Evolutionary conservation across 192 early-diverging fungal species (phyloP).

Genomic region (Mycoemilia scoparia): DNA sequence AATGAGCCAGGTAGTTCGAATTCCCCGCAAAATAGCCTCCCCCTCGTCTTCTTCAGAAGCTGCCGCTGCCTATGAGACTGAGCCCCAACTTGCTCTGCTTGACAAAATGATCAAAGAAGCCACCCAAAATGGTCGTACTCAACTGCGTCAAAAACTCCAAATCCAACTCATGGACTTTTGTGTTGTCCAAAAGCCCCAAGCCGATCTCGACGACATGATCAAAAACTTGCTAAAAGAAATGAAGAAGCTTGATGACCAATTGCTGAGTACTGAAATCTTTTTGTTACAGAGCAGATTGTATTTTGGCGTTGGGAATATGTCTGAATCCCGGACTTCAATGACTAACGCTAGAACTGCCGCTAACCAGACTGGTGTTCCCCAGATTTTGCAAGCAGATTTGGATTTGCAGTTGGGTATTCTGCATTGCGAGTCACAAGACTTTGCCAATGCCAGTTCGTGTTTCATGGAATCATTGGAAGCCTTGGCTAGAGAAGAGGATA

Average conservation of each 20-base stretch:
- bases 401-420: slow-evolving; percentile 97
- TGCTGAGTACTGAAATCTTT: slow-evolving; percentile 92
- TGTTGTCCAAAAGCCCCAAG: slow-evolving; percentile 88
- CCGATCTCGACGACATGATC: slow-evolving; percentile 73
- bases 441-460: slow-evolving; percentile 97
- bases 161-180: slow-evolving; percentile 81
- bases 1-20: too few relatives aligned
- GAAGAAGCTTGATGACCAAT: slow-evolving; percentile 98
- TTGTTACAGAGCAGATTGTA: slow-evolving; percentile 87
- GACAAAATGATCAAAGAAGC: slow-evolving; percentile 92
- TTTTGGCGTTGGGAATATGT: slow-evolving; percentile 78
- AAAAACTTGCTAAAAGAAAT: slow-evolving; percentile 77
- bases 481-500: slow-evolving; percentile 75
- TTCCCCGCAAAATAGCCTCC: too few relatives aligned
- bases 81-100: slow-evolving; percentile 83
- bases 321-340: slow-evolving; percentile 88
- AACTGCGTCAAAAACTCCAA: slow-evolving; percentile 87
- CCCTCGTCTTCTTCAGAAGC: too few relatives aligned
- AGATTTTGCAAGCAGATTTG: slow-evolving; percentile 82
- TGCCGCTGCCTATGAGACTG: too few relatives aligned
- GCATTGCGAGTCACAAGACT: slow-evolving; percentile 97
- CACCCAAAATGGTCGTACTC: slow-evolving; percentile 76
- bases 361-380: slow-evolving; percentile 96
- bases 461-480: slow-evolving; percentile 98
- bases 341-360: slow-evolving; percentile 92